Evolutionary conservation across 306 rosid genomes (phyloP), one percentile per base, ranked within the genome.

Genomic region (Ammopiptanthus mongolicus): DNA sequence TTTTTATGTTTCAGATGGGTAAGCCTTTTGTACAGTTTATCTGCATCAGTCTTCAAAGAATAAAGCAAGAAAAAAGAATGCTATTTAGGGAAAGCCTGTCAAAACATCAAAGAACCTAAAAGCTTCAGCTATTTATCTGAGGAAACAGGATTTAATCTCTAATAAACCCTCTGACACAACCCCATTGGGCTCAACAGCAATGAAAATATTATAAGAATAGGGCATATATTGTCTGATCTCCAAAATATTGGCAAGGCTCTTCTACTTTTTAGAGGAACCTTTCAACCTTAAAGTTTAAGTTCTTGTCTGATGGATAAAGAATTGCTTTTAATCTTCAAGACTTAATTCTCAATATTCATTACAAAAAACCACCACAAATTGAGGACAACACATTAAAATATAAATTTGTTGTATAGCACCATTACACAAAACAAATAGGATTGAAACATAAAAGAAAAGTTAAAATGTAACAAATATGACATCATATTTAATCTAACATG

Each of bases 31-130:
- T 86, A 80, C 57, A 93, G 60, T 65, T 83, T 90, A 63, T 89
- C 88, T 56, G 93, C 89, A 69, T 90, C 93, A 72, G 58, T 75
- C 98, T 93, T 79, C 84, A 59, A 82, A 80, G 36, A 76, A 46
- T 25, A 50, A 59, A 14, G 34, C 56, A 69, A 25, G 19, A 29
- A 52, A 28, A 52, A 41, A 41, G 39, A 15, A 15, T 1, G 28
- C 14, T 3, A 53, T 25, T 41, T 66, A 25, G 4, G 33, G 51
- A 67, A 76, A 64, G 56, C 8, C 57, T 47, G 6, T 55, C 46
- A 53, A 75, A 64, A 33, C 56, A 17, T 13, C 57, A 28, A 62
- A 23, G 10, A 41, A 55, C 18, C 72, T 25, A 15, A 37, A 17
- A 34, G 37, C 4, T 34, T 59, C 33, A 7, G 5, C 19, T n/a